Conservation (phyloP, 2,329 filamentous ascomycete species). For the Trichoderma brevicompactum region DNA sequence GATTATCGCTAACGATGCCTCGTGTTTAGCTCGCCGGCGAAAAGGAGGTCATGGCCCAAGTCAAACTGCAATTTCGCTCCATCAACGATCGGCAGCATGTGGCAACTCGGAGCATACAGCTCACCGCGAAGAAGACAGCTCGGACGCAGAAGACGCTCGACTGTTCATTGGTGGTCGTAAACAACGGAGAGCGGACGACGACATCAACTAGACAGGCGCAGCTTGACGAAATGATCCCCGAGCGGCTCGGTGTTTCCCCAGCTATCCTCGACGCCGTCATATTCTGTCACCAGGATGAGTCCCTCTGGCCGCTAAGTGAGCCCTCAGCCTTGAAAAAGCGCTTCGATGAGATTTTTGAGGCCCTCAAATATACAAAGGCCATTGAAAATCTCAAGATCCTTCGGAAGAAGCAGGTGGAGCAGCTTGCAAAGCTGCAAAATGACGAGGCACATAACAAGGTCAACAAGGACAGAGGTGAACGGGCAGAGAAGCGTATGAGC, state of each 20-base stretch:
- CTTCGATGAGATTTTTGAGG: constrained; percentile 98
- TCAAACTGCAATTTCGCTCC: constrained; percentile 84
- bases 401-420: constrained; percentile 78
- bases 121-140: constrained; percentile 81
- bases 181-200: constrained; percentile 77
- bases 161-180: constrained; percentile 72
- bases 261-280: constrained; percentile 94
- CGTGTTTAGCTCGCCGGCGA: constrained; percentile 69
- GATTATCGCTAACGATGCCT: neutral
- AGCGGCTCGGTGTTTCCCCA: constrained; percentile 84
- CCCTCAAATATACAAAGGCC: constrained; percentile 93
- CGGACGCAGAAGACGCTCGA: constrained; percentile 84
- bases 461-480: constrained; percentile 83
- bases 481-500: constrained; percentile 66
- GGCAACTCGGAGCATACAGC: constrained; percentile 79
- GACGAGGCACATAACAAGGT: constrained; percentile 77
- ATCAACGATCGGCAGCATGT: constrained; percentile 81
- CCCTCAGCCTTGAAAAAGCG: constrained; percentile 84
- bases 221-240: constrained; percentile 81
- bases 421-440: constrained; percentile 73
- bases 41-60: constrained; percentile 86
- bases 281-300: constrained; percentile 98
- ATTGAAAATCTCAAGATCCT: constrained; percentile 92
- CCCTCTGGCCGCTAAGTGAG: constrained; percentile 93
- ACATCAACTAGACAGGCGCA: constrained; percentile 82